phyloP scores from a whole-genome alignment of 2,329 filamentous ascomycete genomes.

The Podosphaera fusca region DNA sequence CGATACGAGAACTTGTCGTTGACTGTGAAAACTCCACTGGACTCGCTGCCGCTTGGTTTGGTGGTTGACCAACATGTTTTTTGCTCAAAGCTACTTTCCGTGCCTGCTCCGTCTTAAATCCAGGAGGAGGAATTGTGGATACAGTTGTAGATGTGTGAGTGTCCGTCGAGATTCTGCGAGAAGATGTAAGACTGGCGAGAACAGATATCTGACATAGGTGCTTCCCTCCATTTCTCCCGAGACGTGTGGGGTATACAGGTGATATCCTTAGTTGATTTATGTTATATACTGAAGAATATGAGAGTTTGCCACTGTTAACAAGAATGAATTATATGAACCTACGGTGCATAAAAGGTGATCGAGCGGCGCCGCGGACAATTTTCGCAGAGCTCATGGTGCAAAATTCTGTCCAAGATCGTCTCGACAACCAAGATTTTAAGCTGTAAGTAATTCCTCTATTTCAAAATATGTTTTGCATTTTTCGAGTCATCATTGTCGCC shows the following conservation, averaged over 20 bases:
- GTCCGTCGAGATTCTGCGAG: conserved; percentile 34
- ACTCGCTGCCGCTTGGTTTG: conserved; percentile 10
- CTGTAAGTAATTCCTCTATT: too few species aligned
- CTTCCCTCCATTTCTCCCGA: conserved; percentile 15
- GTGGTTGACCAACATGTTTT: conserved; percentile 7
- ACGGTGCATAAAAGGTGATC: conserved; percentile 14
- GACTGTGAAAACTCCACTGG: conserved; percentile 10
- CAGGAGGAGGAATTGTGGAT: conserved; percentile 37
- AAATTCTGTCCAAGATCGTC: too few species aligned
- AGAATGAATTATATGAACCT: conserved; percentile 2
- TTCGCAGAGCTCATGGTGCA: conserved; percentile 17
- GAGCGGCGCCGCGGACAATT: conserved; percentile 17
- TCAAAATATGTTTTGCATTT: too few species aligned
- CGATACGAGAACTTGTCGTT: conserved; percentile 9
- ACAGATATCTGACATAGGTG: conserved; percentile 20
- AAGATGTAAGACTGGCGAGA: conserved; percentile 32
- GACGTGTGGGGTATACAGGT: conserved; percentile 14
- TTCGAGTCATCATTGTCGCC: too few species aligned
- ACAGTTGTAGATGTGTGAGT: conserved; percentile 25
- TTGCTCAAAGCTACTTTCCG: conserved; percentile 28
- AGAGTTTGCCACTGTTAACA: background rate
- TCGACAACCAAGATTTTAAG: too few species aligned
- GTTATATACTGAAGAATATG: background rate
- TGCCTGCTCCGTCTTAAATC: conserved; percentile 46
- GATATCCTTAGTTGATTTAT: conserved; percentile 7